Base-by-base conservation (phyloP, 2,329 filamentous ascomycete species). In the Xenoacremonium recifei region DNA sequence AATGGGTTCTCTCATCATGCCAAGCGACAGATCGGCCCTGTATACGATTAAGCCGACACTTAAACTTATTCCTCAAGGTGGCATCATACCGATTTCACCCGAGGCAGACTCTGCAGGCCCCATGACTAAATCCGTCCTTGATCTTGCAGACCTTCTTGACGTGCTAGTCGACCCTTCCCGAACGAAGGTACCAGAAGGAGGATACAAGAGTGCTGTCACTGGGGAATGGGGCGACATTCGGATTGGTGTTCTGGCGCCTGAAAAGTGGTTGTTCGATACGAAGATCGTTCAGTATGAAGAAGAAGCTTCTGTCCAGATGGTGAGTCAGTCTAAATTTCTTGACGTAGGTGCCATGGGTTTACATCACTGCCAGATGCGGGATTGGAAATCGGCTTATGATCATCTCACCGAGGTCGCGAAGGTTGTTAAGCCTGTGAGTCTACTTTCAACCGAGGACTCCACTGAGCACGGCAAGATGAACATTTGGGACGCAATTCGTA, bases 1-100 rank as follows among this genome's bases (percentile, higher is more conserved):
- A 5, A 76, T 75, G 2, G 77, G 77, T 64, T 50, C 49, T 7
- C 39, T 52, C n/a, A 40, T 44, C 16, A n/a, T 37, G 21, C 49
- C 49, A 20, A 29, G 35, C 21, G 42, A 33, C 6, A 37, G 49
- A 18, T 38, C 47, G 10, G 43, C 41, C 7, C 33, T 50, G 7
- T 51, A 44, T 19, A 37, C 41, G 5, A 35, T 51, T 13, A 51
- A 50, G 29, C 39, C 40, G 15, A 45, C 41, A n/a, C 39, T 43
- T 9, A 31, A 30, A 9, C 41, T 21, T 13, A 34, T 51, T 34
- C 29, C 44, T 4, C 19, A 31, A 3, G 32, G 21, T 4, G 45
- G 47, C n/a, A 42, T 48, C 18, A 30, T 47, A 11, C 41, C 47
- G 2, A 39, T 41, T 19, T 25, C 40, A 2, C 30, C 25, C 4